Base-by-base conservation (phyloP, 805 yeast species). In the Yamadazyma nakazawae region DNA sequence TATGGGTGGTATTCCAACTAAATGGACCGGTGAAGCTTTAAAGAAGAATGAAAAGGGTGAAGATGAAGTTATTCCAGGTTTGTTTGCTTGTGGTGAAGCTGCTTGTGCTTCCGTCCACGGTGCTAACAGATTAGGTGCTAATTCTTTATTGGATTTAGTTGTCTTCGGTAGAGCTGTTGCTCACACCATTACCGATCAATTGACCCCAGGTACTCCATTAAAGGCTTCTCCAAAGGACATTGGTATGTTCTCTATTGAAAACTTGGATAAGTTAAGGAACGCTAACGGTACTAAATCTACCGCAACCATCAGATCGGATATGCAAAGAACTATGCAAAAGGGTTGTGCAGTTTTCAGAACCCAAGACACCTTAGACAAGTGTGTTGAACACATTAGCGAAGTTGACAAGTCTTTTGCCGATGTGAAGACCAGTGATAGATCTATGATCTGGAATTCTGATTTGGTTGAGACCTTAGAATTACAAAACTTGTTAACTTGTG, bases 1-100 rank as follows among this genome's bases (percentile, higher is more conserved):
- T 75, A 92, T 92, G 99, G 99, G 99, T 72, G 98, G 98, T 83
- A 88, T 92, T 57, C 99, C 99, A 70, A 94, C 99, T 57, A 88
- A 85, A 70, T 94, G 89, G 86, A 87, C 85, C 56, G 99, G 98
- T 77, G 97, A 92, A 76, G 97, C 83, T 44, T 67, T 92, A 53
- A 88, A 88, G 40, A 64, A 85, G 60, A 89, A 86, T 64, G 92
- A 80, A 64, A 74, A 79, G 55, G 99, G 99, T 59, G 82, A 92
- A 62, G 99, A 94, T 68, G 81, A 79, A 64, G 81, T 86, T 57
- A 94, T 92, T 52, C 94, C 92, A 62, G 99, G 99, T 63, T 79
- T 92, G 58, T 79, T 81, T 68, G 97, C 99, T 13, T 90, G 97
- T 77, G 99, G 99, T 79, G 99, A 92, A 78, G 91, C 96, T 56